Conservation (phyloP, 2,329 filamentous ascomycete genomes). For the Trichoderma breve region DNA sequence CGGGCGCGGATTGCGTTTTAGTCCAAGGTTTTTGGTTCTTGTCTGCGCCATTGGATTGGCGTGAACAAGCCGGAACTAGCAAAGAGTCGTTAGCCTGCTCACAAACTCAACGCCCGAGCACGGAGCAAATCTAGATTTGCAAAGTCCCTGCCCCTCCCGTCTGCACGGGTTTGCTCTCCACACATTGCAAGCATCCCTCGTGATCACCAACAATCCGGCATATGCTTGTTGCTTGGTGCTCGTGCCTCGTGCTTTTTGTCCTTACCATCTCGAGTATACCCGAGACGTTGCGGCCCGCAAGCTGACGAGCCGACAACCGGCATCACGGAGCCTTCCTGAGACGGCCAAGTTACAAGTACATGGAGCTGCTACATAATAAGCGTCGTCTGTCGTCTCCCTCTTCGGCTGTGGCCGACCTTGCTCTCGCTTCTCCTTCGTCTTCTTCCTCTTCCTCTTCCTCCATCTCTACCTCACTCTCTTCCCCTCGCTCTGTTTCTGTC, state of each 20-base stretch:
- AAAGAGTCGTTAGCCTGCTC: not conserved
- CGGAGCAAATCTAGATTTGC: conserved; percentile 19
- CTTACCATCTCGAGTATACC: not conserved
- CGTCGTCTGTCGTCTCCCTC: conserved; percentile 2
- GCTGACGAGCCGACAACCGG: conserved; percentile 14
- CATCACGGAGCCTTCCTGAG: conserved; percentile 13
- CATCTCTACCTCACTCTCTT: not conserved
- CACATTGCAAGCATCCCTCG: conserved; percentile 15
- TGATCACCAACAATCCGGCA: conserved; percentile 7
- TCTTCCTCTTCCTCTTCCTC: not conserved
- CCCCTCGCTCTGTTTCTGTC: not conserved
- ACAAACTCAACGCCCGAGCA: conserved; percentile 5
- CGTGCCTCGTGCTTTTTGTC: not conserved
- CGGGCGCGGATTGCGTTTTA: not conserved
- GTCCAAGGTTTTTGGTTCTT: not conserved
- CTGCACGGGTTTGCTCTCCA: conserved; percentile 12
- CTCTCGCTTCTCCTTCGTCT: not conserved
- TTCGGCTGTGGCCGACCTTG: not conserved
- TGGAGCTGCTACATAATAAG: conserved; percentile 12
- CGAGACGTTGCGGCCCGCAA: conserved; percentile 6
- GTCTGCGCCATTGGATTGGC: not conserved
- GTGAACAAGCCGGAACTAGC: not conserved
- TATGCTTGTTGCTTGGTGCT: not conserved
- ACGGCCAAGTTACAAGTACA: not conserved
- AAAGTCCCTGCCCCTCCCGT: conserved; percentile 7